These are phyloP conservation scores for Hibiscus trionum DNA, from an alignment of 345 rosid species.

Conservation along the genomic window DNA sequence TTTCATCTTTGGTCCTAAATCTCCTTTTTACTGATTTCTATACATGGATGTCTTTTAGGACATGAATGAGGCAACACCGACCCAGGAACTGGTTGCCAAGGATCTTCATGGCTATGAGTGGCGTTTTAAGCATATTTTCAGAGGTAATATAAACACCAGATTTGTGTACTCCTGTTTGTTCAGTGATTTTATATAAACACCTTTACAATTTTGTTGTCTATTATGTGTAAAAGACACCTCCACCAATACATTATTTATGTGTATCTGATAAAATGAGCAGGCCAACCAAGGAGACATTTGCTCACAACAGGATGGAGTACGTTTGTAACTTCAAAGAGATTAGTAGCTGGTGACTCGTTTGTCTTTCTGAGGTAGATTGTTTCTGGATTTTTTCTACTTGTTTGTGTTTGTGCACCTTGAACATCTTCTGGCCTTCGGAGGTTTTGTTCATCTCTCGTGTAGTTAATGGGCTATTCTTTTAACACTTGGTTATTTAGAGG, in stretches of 20 bases:
- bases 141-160: slow-evolving; percentile 42
- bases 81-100: slow-evolving; percentile 82
- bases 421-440: neutral
- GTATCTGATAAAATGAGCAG: slow-evolving; percentile 31
- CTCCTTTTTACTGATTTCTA: neutral
- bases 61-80: slow-evolving; percentile 77
- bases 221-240: neutral
- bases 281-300: slow-evolving; percentile 92
- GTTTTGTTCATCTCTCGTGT: neutral
- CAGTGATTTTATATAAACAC: too few relatives aligned
- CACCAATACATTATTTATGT: neutral
- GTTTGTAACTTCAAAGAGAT: slow-evolving; percentile 79
- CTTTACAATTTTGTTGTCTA: too few relatives aligned
- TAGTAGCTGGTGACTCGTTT: slow-evolving; percentile 82
- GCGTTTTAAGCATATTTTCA: slow-evolving; percentile 87
- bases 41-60: slow-evolving; percentile 40
- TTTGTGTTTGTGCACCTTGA: neutral
- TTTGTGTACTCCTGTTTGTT: neutral
- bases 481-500: slow-evolving; percentile 38
- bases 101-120: slow-evolving; percentile 90
- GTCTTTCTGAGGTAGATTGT: slow-evolving; percentile 65
- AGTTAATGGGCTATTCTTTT: neutral
- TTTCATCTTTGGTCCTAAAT: neutral
- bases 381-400: neutral
- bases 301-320: slow-evolving; percentile 98